Evolutionary conservation across 495 filamentous ascomycete genomes (phyloP), one percentile per base, ranked within the genome.

Genomic region (Amphirosellinia nigrospora): DNA sequence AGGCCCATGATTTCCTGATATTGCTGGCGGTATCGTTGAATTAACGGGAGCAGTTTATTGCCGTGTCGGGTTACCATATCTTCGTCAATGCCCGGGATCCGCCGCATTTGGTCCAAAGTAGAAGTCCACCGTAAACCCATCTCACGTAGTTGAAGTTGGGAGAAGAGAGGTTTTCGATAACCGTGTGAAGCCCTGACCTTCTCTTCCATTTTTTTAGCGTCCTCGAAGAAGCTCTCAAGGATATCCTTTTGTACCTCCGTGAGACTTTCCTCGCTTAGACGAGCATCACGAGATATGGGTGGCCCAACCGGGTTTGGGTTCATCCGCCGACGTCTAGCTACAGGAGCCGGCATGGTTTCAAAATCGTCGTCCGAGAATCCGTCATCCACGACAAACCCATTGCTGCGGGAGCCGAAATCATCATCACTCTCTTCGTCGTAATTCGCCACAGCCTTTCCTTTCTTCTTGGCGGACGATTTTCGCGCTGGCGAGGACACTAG

Each of bases 401-500:
- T 83, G 2, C 73, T 74, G 39, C 83, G 79, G 32, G 75, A 68
- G 48, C 73, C 76, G 28, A 72, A 73, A 5, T 81, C 82, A 2
- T 79, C 75, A 16, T 82, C 79, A 13, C 75, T 73, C 15, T 80
- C 78, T n/a, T 82, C 76, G 19, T 81, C 73, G n/a, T 78, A 66
- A 45, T 64, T 70, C 21, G 21, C 64, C 23, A 75, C 32, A 6
- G 86, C 83, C 70, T 85, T 87, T 45, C 82, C 83, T 76, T 90
- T 84, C 21, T 72, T 73, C 59, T 77, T 82, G 46, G 74, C 78
- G 8, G 78, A 64, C 36, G 74, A 71, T 30, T 76, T 73, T 45
- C 72, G 85, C 4, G 93, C 78, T 7, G 96, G 95, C 13, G 96
- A 97, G 3, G 96, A 94, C 11, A 97, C 86, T 65, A 93, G 92